Conservation (phyloP, 208 protist genomes). For the Phytomonas serpens region DNA sequence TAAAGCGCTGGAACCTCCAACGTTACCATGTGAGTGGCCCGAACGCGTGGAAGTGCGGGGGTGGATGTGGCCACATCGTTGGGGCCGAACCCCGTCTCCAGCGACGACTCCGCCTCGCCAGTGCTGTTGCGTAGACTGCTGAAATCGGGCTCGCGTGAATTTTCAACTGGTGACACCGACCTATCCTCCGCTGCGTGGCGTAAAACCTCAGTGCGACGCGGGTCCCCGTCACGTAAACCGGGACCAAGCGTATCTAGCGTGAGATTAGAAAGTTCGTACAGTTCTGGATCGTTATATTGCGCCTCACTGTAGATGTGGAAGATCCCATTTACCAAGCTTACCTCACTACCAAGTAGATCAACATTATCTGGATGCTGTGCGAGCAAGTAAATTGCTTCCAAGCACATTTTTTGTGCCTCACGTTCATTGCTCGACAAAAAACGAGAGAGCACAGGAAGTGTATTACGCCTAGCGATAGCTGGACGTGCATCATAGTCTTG, state of each 20-base stretch:
- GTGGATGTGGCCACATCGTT: background rate
- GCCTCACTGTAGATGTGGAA: conserved; percentile 61
- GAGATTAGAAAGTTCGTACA: conserved; percentile 39
- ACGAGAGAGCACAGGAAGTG: conserved; percentile 64
- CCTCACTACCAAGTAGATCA: conserved; percentile 46
- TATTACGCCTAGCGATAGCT: conserved; percentile 73
- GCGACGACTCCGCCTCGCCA: background rate
- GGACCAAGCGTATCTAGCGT: conserved; percentile 40
- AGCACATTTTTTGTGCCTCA: conserved; percentile 59
- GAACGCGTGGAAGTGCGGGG: background rate
- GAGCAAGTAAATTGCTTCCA: conserved; percentile 65
- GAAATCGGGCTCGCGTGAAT: conserved; percentile 4
- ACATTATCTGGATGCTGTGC: conserved; percentile 83
- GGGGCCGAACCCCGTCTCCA: background rate
- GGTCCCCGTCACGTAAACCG: conserved; percentile 39
- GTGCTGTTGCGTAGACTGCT: conserved; percentile 16
- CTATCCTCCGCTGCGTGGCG: conserved; percentile 20
- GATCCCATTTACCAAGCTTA: conserved; percentile 40
- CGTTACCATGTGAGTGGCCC: conserved; percentile 4
- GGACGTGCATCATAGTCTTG: conserved; percentile 74
- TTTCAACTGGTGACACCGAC: background rate
- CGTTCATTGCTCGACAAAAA: conserved; percentile 78
- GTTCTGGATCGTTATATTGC: conserved; percentile 73
- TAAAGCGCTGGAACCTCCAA: conserved; percentile 73
- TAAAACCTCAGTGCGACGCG: conserved; percentile 21